Conservation (phyloP, 225 moss, liverwort and hornwort genomes). For the Thuidium tamariscinum region DNA sequence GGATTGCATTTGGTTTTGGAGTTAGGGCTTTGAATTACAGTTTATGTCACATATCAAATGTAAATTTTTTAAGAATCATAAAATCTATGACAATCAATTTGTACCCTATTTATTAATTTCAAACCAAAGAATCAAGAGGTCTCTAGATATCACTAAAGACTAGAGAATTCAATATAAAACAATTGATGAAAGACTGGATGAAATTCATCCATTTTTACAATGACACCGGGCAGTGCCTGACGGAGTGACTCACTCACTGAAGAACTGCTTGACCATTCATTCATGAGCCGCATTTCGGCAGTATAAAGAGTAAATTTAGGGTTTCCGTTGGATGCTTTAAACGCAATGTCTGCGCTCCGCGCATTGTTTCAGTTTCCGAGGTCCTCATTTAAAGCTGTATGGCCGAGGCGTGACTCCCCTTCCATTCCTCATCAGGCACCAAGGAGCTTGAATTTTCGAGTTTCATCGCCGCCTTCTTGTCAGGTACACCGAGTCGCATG, state of each 20-base stretch:
- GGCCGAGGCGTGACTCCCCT: not conserved
- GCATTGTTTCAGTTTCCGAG: not conserved
- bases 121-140: not conserved
- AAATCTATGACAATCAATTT: not conserved
- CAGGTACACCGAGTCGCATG: not conserved
- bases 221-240: no score
- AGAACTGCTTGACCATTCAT: not conserved
- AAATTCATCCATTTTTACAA: not conserved
- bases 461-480: not conserved
- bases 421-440: not conserved
- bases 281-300: no score
- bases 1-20: not conserved
- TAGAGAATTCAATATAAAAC: not conserved
- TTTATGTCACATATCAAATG: no score
- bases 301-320: not conserved
- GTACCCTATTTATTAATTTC: not conserved
- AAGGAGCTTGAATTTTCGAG: not conserved
- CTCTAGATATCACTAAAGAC: not conserved
- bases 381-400: not conserved
- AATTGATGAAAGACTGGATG: not conserved
- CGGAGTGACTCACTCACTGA: no score
- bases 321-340: not conserved
- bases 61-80: not conserved
- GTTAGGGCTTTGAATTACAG: not conserved
- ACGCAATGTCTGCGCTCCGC: not conserved